These are phyloP conservation scores for Phytopythium montanum DNA, from an alignment of 352 stramenopile species.

Conservation along the genomic window DNA sequence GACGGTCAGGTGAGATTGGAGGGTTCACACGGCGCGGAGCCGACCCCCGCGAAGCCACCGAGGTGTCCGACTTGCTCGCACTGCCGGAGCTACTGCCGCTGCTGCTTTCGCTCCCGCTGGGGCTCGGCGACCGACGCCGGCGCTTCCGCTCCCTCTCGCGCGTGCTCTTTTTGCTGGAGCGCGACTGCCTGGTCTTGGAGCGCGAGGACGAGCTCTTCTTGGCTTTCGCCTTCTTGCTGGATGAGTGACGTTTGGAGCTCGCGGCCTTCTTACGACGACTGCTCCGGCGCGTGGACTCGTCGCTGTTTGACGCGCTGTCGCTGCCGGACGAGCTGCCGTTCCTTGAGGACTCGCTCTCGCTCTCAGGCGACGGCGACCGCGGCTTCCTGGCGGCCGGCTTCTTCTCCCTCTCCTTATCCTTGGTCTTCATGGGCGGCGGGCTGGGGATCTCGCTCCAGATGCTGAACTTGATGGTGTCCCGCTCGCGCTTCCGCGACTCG, in stretches of 20 bases:
- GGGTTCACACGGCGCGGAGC: constrained; percentile 8
- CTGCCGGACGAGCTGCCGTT: constrained; percentile 19
- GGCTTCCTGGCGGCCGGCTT: constrained; percentile 13
- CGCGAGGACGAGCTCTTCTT: constrained; percentile 28
- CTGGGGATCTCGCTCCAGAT: constrained; percentile 79
- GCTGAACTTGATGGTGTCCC: constrained; percentile 55
- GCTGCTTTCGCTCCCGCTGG: constrained; percentile 20
- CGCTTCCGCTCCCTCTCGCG: constrained; percentile 26
- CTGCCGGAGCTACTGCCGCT: constrained; percentile 3
- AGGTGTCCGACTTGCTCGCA: constrained; percentile 22
- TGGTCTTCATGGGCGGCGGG: constrained; percentile 46
- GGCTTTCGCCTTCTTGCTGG: constrained; percentile 24
- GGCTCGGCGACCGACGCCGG: constrained; percentile 18
- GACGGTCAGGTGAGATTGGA: not conserved
- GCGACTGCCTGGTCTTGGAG: constrained; percentile 38
- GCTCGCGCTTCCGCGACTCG: constrained; percentile 62
- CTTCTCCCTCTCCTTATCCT: constrained; percentile 40
- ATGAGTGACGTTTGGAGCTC: constrained; percentile 8
- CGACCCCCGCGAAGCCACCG: constrained; percentile 18
- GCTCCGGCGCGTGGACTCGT: constrained; percentile 15
- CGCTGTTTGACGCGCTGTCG: constrained; percentile 26
- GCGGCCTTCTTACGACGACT: constrained; percentile 4
- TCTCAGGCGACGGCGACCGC: constrained; percentile 28
- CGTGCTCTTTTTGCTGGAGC: constrained; percentile 31
- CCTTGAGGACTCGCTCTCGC: constrained; percentile 28